These are phyloP conservation scores for Lipomyces chichibuensis DNA, from an alignment of 805 yeast species.

Conservation along the genomic window DNA sequence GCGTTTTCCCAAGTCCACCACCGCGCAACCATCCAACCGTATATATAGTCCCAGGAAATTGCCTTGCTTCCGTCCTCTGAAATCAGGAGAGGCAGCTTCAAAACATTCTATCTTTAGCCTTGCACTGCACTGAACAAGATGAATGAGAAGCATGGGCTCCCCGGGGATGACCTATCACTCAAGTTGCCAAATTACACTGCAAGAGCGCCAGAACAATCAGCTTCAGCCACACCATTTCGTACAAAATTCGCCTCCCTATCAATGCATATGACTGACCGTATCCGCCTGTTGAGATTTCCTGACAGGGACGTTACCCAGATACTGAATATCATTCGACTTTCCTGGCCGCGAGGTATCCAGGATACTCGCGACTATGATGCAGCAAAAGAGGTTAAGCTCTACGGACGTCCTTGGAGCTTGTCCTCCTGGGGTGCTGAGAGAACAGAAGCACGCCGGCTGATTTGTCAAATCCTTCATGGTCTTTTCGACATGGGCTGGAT, in stretches of 20 bases:
- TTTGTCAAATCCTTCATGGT: not conserved
- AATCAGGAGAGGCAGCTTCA: not conserved
- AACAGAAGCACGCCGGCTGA: not conserved
- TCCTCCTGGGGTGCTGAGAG: not conserved
- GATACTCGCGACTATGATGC: not conserved
- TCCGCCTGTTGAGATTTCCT: slow-evolving; percentile 1
- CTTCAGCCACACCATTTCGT: not conserved
- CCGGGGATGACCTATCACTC: not conserved
- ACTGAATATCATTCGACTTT: not conserved
- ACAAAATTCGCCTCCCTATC: slow-evolving; percentile 1
- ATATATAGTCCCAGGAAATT: not conserved
- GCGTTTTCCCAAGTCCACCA: no score
- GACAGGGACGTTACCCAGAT: not conserved
- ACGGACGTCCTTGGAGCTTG: not conserved
- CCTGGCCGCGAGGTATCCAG: slow-evolving; percentile 3
- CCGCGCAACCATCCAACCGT: no score
- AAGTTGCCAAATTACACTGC: not conserved
- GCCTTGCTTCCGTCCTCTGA: not conserved
- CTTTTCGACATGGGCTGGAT: slow-evolving; percentile 3
- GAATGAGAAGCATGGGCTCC: slow-evolving; percentile 1
- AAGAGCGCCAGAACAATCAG: not conserved
- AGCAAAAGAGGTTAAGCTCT: not conserved
- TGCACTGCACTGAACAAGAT: not conserved
- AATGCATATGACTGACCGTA: slow-evolving; percentile 3
- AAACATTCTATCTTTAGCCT: not conserved